phyloP scores from a whole-genome alignment of 2,329 filamentous ascomycete species.

The Neofusicoccum ribis region DNA sequence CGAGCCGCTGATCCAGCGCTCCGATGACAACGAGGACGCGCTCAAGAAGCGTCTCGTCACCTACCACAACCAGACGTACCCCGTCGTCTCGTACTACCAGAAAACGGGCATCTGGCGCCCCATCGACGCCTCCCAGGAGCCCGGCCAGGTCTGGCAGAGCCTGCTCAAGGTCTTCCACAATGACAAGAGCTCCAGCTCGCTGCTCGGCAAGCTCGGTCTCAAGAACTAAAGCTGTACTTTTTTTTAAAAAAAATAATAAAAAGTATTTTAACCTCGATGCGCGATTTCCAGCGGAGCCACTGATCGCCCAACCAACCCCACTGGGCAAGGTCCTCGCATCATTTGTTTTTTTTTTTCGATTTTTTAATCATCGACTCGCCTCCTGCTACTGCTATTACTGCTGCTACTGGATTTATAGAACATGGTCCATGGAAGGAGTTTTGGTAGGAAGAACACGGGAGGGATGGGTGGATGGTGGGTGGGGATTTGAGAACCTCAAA shows the following conservation, averaged over 20 bases:
- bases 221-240: slow-evolving; percentile 43
- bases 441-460: neutral
- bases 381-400: neutral
- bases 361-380: neutral
- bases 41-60: slow-evolving; percentile 92
- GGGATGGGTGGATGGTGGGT: neutral
- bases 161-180: slow-evolving; percentile 80
- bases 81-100: slow-evolving; percentile 95
- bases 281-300: neutral
- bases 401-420: slow-evolving; percentile 1
- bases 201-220: slow-evolving; percentile 56
- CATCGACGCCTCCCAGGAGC: slow-evolving; percentile 94
- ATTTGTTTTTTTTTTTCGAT: neutral
- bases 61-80: slow-evolving; percentile 91
- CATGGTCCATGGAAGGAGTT: slow-evolving; percentile 1
- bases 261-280: neutral
- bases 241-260: neutral
- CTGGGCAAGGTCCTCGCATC: too few species aligned
- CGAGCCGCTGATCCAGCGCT: slow-evolving; percentile 93
- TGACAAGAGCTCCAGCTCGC: slow-evolving; percentile 49
- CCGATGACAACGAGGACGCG: slow-evolving; percentile 94
- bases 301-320: too few species aligned
- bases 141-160: slow-evolving; percentile 92
- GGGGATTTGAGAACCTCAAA: too few species aligned
- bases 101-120: slow-evolving; percentile 96